These are phyloP conservation scores for Zasmidium angulare DNA, from an alignment of 2,329 filamentous ascomycete species.

Conservation along the genomic window DNA sequence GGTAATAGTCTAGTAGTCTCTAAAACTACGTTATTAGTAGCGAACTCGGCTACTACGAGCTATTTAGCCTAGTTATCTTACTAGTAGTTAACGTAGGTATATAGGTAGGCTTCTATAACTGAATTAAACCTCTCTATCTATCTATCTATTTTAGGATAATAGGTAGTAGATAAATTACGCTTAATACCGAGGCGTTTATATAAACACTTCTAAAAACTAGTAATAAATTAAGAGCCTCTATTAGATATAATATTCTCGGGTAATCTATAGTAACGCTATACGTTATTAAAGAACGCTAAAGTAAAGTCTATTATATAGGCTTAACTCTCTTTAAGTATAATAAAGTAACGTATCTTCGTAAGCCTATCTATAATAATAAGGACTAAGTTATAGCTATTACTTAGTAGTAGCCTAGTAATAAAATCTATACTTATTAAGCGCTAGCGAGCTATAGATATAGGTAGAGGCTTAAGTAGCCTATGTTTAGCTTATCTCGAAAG, in stretches of 20 bases:
- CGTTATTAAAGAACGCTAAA: not conserved
- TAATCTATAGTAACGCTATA: not conserved
- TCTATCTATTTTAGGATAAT: not conserved
- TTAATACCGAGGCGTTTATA: not conserved
- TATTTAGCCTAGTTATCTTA: not conserved
- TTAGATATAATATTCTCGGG: not conserved
- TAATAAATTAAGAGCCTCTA: not conserved
- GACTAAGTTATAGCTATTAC: not conserved
- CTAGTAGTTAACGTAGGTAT: not conserved
- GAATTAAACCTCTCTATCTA: not conserved
- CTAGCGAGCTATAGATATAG: not conserved
- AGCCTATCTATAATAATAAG: not conserved
- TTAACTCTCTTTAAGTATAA: not conserved
- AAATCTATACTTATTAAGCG: not conserved
- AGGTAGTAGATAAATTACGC: not conserved
- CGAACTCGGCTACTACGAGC: not conserved
- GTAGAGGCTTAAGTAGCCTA: not conserved
- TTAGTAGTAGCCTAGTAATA: no score
- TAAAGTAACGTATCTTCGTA: not conserved
- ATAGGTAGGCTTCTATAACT: not conserved
- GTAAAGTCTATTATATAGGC: not conserved
- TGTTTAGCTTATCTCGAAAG: not conserved
- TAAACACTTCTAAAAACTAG: not conserved
- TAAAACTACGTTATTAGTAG: not conserved
- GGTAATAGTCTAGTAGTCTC: not conserved